These are phyloP conservation scores for Fistulifera pelliculosa DNA, from an alignment of 108 stramenopile genomes.

Conservation along the genomic window DNA sequence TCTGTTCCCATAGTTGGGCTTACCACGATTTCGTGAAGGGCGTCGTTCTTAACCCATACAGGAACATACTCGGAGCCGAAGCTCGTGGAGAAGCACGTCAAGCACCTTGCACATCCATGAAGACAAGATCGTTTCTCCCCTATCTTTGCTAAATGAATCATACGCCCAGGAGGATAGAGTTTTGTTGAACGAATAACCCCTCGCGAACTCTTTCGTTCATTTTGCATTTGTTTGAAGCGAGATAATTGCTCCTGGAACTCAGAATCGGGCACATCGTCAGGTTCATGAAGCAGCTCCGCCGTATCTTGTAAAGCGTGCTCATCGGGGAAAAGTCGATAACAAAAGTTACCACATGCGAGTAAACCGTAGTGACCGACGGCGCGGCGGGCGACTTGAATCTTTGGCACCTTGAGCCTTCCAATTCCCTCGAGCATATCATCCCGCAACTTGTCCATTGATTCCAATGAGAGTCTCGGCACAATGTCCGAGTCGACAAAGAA, in stretches of 20 bases:
- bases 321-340: conserved; percentile 9
- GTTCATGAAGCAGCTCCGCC: conserved; percentile 37
- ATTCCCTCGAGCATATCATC: conserved; percentile 82
- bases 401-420: conserved; percentile 73
- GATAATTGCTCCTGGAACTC: conserved; percentile 59
- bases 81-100: conserved; percentile 68
- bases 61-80: conserved; percentile 72
- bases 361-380: neutral
- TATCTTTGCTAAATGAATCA: conserved; percentile 79
- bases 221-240: conserved; percentile 54
- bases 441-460: conserved; percentile 64
- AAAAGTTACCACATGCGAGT: conserved; percentile 10
- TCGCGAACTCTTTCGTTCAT: conserved; percentile 45
- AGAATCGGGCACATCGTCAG: conserved; percentile 29
- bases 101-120: conserved; percentile 35
- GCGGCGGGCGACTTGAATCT: conserved; percentile 39
- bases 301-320: conserved; percentile 6
- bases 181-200: conserved; percentile 34
- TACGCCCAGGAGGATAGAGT: conserved; percentile 74
- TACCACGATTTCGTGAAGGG: conserved; percentile 81
- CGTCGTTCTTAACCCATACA: conserved; percentile 68
- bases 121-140: conserved; percentile 47
- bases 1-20: conserved; percentile 83
- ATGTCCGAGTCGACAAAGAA: conserved; percentile 85
- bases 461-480: conserved; percentile 76